Evolutionary conservation across 371 early-diverging fungal species (phyloP), one percentile per base, ranked within the genome.

Genomic region (Sporodiniella umbellata): DNA sequence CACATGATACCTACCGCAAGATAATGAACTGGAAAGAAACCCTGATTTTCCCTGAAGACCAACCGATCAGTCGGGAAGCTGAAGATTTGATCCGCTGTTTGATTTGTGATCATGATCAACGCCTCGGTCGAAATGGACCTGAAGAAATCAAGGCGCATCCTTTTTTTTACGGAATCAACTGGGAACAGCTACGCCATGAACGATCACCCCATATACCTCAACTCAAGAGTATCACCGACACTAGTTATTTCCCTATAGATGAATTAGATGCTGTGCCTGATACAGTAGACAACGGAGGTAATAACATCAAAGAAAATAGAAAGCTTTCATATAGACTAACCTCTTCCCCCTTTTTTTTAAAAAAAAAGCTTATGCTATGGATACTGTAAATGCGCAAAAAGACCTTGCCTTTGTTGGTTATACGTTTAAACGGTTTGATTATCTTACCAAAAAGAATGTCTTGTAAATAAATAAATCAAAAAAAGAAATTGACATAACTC

Each of bases 351-450:
- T 45, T 4, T 24, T 24, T 14, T n/a, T 8, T 49, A 21, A 33
- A 14, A 3, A 47, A 2, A 28, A 51, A 72, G 77, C 46, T 21
- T 67, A 56, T 40, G 57, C 52, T 54, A 62, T 56, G 44, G 66
- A 56, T 53, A 71, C 70, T 4, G 74, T 75, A 44, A 70, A 79
- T 53, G 81, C 87, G 48, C 86, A 87, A 63, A 92, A 90, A 64
- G 95, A 96, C 53, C 70, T 96, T 51, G 95, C 96, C 24, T 97
- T 97, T 78, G 94, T 97, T 31, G 97, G 97, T 22, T 97, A 95
- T 70, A 97, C 97, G 12, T 97, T 86, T 64, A 95, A 95, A 66
- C 76, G 93, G 38, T 97, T 95, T 69, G 97, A 96, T 54, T 87
- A 87, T 53, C 60, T 92, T 24, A 89, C 91, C 17, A 79, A 81